Base-by-base conservation (phyloP, 495 filamentous ascomycete species). In the Penicillium psychrofluorescens region DNA sequence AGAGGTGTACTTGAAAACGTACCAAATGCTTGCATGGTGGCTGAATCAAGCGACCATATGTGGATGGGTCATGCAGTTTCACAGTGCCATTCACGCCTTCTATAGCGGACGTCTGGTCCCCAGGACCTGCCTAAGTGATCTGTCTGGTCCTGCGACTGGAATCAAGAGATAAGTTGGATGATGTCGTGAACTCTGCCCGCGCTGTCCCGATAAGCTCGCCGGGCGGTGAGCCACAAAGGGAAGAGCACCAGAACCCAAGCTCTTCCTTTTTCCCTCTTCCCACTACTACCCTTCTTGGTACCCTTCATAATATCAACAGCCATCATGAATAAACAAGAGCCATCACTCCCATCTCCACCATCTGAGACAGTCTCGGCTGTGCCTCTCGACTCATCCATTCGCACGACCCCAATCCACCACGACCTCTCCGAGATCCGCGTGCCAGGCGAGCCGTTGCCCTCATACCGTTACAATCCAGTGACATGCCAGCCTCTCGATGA, bases 11-110 rank as follows among this genome's bases (percentile, higher is more conserved):
- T 11, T 13, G 4, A 27, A 14, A 29, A 64, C 72, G 43, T 58
- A 76, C 73, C 67, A 53, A 76, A 77, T 40, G 73, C 72, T 43
- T 77, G 73, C 72, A 75, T 77, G 29, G 16, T 62, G 43, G 38
- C 37, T 48, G 38, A 48, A 37, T 41, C 13, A 28, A 32, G 40
- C 37, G 38, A 39, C 15, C 15, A 14, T 30, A 29, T 35, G 15
- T 36, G 36, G 31, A 41, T 38, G 43, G 35, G 41, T 34, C 30
- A 37, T 44, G 29, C 32, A 29, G 42, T 13, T 10, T 15, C 38
- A 40, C 22, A 7, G 32, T 29, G 29, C 35, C 37, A 22, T 22
- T 22, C 22, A 22, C 9, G 29, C 12, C 16, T 6, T 41, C 14
- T 27, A 30, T 27, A 30, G 28, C 14, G 16, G 39, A 34, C 30